phyloP scores from a whole-genome alignment of 306 rosid genomes.

The Mimosa pudica region DNA sequence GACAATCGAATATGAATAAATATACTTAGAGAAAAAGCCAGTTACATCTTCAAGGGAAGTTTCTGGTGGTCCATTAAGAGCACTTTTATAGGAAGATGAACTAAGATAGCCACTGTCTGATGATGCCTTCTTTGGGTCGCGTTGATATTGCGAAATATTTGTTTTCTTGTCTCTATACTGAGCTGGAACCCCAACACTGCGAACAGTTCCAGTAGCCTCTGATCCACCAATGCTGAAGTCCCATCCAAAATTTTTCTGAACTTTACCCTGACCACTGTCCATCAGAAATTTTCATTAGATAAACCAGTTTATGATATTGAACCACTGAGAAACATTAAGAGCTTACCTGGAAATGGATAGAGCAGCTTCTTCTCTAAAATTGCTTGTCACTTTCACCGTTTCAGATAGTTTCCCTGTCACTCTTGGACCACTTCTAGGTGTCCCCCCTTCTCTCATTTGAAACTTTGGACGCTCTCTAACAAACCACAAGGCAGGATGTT shows the following conservation, averaged over 20 bases:
- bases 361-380: slow-evolving; percentile 2
- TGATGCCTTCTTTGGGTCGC: neutral
- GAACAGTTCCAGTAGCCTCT: slow-evolving; percentile 4
- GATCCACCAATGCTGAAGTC: slow-evolving; percentile 28
- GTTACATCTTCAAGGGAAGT: slow-evolving; percentile 25
- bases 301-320: neutral
- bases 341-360: slow-evolving; percentile 5
- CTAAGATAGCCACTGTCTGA: neutral
- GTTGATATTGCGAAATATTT: neutral
- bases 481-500: neutral
- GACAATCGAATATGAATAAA: neutral
- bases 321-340: neutral
- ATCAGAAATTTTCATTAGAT: neutral
- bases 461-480: slow-evolving; percentile 20
- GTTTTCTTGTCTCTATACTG: slow-evolving; percentile 18
- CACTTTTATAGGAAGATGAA: neutral
- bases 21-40: neutral
- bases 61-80: slow-evolving; percentile 1
- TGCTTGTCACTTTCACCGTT: slow-evolving; percentile 1
- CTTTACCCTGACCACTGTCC: slow-evolving; percentile 17
- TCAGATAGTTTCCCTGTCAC: slow-evolving; percentile 14
- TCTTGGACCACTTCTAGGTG: slow-evolving; percentile 16
- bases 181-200: neutral
- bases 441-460: slow-evolving; percentile 10
- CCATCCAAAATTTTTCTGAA: slow-evolving; percentile 7